Evolutionary conservation across 352 stramenopile genomes (phyloP), one percentile per base, ranked within the genome.

Genomic region (Phytophthora syringae): DNA sequence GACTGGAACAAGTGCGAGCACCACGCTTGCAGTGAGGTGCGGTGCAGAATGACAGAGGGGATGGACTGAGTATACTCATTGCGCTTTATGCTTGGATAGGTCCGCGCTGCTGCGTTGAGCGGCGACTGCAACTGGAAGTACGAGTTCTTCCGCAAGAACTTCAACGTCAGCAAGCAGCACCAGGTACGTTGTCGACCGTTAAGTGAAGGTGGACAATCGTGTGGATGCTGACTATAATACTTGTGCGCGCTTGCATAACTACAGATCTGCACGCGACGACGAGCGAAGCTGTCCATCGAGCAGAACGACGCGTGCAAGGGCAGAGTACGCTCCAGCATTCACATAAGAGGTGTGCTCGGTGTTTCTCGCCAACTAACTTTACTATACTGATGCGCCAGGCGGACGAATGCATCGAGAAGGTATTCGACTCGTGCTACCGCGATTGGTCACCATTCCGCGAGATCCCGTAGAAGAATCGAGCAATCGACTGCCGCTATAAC

Each of bases 1-100:
- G 85, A 98, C 74, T 98, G 90, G 88, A 86, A 83, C 61, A 97
- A 97, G 76, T 97, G 89, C 76, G 86, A 96, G 63, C 90, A 98
- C 61, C 83, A 97, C 64, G 92, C 93, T 18, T 98, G 94, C 74
- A 97, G 88, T 49, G 94, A 98, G 75, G 88, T 97, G 37, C 20
- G 44, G 42, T 37, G 5, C 34, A 7, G 30, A 20, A 56, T 10
- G 21, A 28, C 16, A 43, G 51, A 20, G 13, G 30, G 21, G 15
- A 21, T 36, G 15, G 30, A 5, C n/a, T 11, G 16, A 21, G 16
- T 44, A 11, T 12, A 30, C 20, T 55, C 7, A 60, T 20, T 4
- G 3, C 45, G 34, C n/a, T 37, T 60, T 22, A 21, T 30, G 50
- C 39, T 24, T 39, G 24, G 36, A 30, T 42, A 89, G 79, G 67